Percentiles rank a stretch among this genome's conserved stretches.
These are phyloP conservation scores for Ophioceras dolichostomum DNA, from an alignment of 2,329 filamentous ascomycete species.

Conservation along the genomic window DNA sequence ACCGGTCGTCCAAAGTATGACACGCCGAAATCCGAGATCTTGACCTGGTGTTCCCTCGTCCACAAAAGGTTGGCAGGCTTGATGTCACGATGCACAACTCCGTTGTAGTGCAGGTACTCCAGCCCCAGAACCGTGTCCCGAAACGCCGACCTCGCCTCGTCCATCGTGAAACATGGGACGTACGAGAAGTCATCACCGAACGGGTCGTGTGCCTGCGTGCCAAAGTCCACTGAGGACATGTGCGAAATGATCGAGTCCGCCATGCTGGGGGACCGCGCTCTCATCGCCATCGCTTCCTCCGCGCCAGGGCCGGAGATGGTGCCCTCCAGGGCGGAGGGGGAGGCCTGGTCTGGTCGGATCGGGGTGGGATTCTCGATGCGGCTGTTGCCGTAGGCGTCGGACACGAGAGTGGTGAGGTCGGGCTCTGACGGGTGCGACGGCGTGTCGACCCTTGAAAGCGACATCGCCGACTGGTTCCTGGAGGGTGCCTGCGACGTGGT, in stretches of 20 bases:
- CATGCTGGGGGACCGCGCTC: slow-evolving; percentile 66
- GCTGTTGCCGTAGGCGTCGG: no score
- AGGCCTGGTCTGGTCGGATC: slow-evolving; percentile 37
- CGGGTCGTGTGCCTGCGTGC: slow-evolving; percentile 44
- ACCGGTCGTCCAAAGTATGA: slow-evolving; percentile 90
- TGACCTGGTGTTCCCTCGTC: slow-evolving; percentile 74
- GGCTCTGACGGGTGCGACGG: slow-evolving; percentile 20
- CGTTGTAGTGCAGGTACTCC: slow-evolving; percentile 85
- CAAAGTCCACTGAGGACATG: slow-evolving; percentile 53
- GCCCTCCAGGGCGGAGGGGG: slow-evolving; percentile 54
- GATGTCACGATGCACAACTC: slow-evolving; percentile 74
- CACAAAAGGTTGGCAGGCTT: slow-evolving; percentile 86
- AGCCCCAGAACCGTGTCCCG: slow-evolving; percentile 86
- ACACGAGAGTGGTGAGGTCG: slow-evolving; percentile 17
- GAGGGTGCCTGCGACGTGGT: slow-evolving; percentile 34
- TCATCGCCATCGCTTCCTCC: slow-evolving; percentile 38
- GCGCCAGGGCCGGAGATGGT: slow-evolving; percentile 64
- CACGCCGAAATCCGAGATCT: slow-evolving; percentile 98
- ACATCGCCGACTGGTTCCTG: slow-evolving; percentile 32
- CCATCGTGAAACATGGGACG: slow-evolving; percentile 83
- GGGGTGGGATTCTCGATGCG: slow-evolving; percentile 42
- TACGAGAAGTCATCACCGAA: slow-evolving; percentile 84
- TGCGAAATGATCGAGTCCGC: slow-evolving; percentile 64
- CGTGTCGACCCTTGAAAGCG: slow-evolving; percentile 16
- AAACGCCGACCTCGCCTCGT: slow-evolving; percentile 73